These are phyloP conservation scores for Tribonema minus DNA, from an alignment of 108 stramenopile species.

Conservation along the genomic window DNA sequence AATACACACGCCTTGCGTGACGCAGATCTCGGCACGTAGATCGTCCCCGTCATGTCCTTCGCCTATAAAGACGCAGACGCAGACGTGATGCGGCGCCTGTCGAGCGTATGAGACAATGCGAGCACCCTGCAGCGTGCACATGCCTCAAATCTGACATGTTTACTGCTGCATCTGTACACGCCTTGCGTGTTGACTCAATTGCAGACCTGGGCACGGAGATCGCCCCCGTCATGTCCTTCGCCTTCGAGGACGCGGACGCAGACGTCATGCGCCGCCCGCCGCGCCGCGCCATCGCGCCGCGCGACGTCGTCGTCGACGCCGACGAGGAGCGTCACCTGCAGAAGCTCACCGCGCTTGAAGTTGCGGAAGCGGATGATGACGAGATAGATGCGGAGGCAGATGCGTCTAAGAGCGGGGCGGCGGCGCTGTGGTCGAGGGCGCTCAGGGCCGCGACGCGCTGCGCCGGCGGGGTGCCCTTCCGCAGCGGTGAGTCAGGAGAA, in stretches of 20 bases:
- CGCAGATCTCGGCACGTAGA: slow-evolving; percentile 36
- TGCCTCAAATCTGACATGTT: neutral
- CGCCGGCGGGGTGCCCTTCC: no score
- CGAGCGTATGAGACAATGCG: no score
- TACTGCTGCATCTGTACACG: neutral
- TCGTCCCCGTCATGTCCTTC: slow-evolving; percentile 39
- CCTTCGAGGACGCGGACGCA: slow-evolving; percentile 62
- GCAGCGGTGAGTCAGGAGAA: no score
- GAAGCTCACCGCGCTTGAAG: no score
- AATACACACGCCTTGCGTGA: no score
- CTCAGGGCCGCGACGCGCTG: no score
- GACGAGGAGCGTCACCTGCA: neutral
- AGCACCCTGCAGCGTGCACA: neutral
- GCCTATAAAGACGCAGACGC: slow-evolving; percentile 63
- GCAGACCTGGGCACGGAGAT: slow-evolving; percentile 57
- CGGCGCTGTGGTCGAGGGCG: no score
- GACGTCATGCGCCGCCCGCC: slow-evolving; percentile 67
- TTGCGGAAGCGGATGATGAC: no score
- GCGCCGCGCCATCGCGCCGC: neutral
- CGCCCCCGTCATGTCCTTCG: slow-evolving; percentile 65
- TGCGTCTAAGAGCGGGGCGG: no score
- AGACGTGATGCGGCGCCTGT: slow-evolving; percentile 64
- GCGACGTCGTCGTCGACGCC: neutral
- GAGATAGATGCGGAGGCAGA: no score
- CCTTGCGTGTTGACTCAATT: neutral